Conservation (phyloP, 805 yeast species). For the Saccharomycopsis sp. region DNA sequence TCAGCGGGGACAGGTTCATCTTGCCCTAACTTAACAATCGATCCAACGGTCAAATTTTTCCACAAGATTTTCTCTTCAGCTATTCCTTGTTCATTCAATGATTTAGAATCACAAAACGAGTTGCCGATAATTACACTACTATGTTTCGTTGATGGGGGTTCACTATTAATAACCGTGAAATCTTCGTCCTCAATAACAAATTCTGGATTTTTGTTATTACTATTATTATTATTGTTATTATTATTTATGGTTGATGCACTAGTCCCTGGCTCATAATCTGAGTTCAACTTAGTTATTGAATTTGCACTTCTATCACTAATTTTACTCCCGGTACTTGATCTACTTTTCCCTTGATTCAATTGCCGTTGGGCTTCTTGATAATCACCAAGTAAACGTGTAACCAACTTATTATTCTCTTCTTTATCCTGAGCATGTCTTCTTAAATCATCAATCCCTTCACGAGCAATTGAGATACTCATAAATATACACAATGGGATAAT, state of each 20-base stretch:
- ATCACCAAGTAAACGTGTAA: slow-evolving; percentile 2
- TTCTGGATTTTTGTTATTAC: slow-evolving; percentile 42
- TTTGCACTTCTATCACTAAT: slow-evolving; percentile 7
- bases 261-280: slow-evolving; percentile 3
- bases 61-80: slow-evolving; percentile 40
- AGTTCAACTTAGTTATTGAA: slow-evolving; percentile 8
- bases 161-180: background rate
- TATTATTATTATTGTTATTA: background rate
- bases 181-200: slow-evolving; percentile 80
- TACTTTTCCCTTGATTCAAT: slow-evolving; percentile 1
- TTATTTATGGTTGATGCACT: background rate
- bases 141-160: background rate
- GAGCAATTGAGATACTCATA: slow-evolving; percentile 77
- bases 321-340: slow-evolving; percentile 13
- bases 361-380: slow-evolving; percentile 17
- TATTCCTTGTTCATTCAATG: slow-evolving; percentile 30
- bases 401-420: slow-evolving; percentile 62
- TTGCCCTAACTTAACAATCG: slow-evolving; percentile 59
- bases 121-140: slow-evolving; percentile 9
- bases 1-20: slow-evolving; percentile 97
- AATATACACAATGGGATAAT: slow-evolving; percentile 83
- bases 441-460: slow-evolving; percentile 94
- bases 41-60: slow-evolving; percentile 85
- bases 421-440: slow-evolving; percentile 79
- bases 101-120: slow-evolving; percentile 15